Conservation (phyloP, 192 early-diverging fungal species). For the Coemansia sp. region DNA sequence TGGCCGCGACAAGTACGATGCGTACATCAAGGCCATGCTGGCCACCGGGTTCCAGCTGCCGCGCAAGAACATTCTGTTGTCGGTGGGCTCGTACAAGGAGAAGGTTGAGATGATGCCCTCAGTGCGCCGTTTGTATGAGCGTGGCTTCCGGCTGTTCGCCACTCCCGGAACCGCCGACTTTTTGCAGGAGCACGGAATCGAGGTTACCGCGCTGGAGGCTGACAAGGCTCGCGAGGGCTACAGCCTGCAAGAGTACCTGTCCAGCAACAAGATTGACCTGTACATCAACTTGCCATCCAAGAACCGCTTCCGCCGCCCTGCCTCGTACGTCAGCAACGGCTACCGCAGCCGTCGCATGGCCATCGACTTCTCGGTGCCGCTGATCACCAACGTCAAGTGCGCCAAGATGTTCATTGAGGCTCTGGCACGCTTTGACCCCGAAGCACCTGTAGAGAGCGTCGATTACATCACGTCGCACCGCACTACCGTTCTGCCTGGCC, state of each 20-base stretch:
- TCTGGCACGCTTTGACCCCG: conserved; percentile 62
- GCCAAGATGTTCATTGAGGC: conserved; percentile 98
- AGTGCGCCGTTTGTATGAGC: conserved; percentile 73
- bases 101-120: conserved; percentile 94
- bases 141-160: conserved; percentile 92
- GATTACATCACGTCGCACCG: conserved; percentile 92
- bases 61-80: conserved; percentile 93
- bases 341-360: conserved; percentile 97
- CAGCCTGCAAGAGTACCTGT: conserved; percentile 89
- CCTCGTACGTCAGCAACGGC: conserved; percentile 90
- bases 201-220: conserved; percentile 87
- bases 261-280: conserved; percentile 95
- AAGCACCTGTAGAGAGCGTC: conserved; percentile 70
- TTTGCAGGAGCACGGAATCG: conserved; percentile 90
- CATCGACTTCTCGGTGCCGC: conserved; percentile 92
- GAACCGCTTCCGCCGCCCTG: conserved; percentile 93
- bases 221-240: conserved; percentile 73
- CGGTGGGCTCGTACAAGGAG: conserved; percentile 98
- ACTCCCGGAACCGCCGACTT: conserved; percentile 97
- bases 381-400: conserved; percentile 99
- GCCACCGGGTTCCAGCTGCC: conserved; percentile 91
- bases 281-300: conserved; percentile 99
- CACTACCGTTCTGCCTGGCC: conserved; percentile 78
- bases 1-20: conserved; percentile 96
- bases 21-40: conserved; percentile 92